These are phyloP conservation scores for Blepharisma japonicum DNA, from an alignment of 73 alveolate species.

Conservation along the genomic window DNA sequence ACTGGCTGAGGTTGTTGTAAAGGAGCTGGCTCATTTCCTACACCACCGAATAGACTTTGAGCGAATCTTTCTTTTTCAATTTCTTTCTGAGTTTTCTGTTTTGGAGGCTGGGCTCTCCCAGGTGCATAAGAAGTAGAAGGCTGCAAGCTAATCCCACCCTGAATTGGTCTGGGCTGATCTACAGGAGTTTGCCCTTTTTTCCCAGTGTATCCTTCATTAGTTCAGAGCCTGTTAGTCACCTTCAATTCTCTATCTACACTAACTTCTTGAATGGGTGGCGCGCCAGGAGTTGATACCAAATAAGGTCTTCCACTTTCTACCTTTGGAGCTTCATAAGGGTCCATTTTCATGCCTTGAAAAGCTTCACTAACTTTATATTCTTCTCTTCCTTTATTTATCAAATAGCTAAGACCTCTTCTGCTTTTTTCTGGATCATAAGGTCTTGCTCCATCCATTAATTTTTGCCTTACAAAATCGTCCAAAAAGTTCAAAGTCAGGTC, in stretches of 20 bases:
- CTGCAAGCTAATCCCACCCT: no score
- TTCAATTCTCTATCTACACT: not conserved
- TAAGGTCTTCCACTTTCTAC: conserved; percentile 27
- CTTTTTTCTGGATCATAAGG: conserved; percentile 52
- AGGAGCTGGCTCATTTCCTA: no score
- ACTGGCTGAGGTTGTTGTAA: no score
- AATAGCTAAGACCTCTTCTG: conserved; percentile 46
- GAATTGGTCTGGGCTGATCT: no score
- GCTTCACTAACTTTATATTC: conserved; percentile 42
- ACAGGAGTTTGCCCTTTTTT: not conserved
- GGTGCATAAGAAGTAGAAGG: no score
- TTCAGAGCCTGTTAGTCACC: conserved; percentile 1
- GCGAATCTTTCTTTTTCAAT: no score
- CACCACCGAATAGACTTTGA: no score
- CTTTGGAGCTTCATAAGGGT: conserved; percentile 73
- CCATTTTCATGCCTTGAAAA: conserved; percentile 49
- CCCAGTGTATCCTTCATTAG: conserved; percentile 24
- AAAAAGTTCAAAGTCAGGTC: conserved; percentile 68
- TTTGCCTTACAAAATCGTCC: conserved; percentile 57
- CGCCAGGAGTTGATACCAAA: no score
- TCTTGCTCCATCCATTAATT: conserved; percentile 48
- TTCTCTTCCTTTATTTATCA: conserved; percentile 54
- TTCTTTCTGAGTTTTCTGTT: no score
- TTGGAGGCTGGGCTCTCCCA: no score
- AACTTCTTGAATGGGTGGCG: not conserved